Evolutionary conservation across 768 basidiomycete species (phyloP).

Genomic region (Bullera alba): DNA sequence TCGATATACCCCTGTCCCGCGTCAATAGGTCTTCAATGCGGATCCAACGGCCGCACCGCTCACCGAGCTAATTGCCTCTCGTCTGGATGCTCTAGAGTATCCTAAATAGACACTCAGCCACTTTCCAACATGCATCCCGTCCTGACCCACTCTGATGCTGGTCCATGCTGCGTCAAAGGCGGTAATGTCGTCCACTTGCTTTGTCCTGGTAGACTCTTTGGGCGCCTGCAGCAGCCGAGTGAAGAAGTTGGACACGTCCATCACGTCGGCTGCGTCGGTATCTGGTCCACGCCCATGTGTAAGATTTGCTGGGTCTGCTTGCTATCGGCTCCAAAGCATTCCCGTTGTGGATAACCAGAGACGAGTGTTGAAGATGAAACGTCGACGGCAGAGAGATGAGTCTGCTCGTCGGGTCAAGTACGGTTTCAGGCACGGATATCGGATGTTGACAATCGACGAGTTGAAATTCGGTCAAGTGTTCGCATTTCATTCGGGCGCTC

Average conservation of each 20-base stretch:
- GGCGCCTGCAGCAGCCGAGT: constrained; percentile 31
- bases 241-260: constrained; percentile 34
- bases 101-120: constrained; percentile 48
- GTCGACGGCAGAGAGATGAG: no score
- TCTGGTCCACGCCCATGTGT: no score
- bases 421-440: no score
- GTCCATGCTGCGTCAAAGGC: constrained; percentile 36
- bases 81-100: constrained; percentile 77
- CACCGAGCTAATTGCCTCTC: constrained; percentile 66
- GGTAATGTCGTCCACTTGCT: constrained; percentile 20
- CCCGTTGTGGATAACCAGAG: no score
- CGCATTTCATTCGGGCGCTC: no score
- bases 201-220: constrained; percentile 7
- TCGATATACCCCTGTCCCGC: constrained; percentile 59
- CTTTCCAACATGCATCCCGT: background rate
- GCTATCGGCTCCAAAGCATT: no score
- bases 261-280: no score
- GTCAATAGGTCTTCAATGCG: background rate
- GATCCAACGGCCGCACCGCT: background rate
- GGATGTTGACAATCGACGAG: no score
- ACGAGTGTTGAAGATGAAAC: no score
- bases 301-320: no score
- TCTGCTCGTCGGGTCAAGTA: no score
- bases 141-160: constrained; percentile 23
- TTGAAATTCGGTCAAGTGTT: no score